These are phyloP conservation scores for Angophora floribunda DNA, from an alignment of 345 rosid species.

Conservation along the genomic window DNA sequence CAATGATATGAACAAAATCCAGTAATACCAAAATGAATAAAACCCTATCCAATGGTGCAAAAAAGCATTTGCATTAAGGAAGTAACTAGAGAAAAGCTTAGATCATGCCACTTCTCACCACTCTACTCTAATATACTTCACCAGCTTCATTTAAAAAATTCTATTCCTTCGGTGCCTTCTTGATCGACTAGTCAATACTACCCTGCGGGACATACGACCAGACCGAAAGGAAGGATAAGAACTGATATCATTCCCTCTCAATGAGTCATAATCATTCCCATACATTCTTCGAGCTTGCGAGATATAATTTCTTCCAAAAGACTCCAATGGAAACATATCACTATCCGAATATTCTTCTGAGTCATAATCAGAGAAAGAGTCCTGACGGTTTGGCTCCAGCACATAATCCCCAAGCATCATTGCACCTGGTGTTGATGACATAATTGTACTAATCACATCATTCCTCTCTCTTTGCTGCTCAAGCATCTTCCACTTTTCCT, in stretches of 20 bases:
- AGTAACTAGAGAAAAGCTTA: background rate
- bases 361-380: constrained; percentile 32
- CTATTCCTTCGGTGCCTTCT: constrained; percentile 41
- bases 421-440: constrained; percentile 77
- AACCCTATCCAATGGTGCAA: background rate
- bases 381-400: constrained; percentile 52
- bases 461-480: constrained; percentile 57
- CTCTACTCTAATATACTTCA: background rate
- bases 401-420: constrained; percentile 83
- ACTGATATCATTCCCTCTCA: constrained; percentile 32
- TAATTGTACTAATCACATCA: constrained; percentile 67
- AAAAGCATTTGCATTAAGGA: background rate
- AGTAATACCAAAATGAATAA: background rate
- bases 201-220: constrained; percentile 18
- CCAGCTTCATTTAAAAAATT: constrained; percentile 22
- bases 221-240: constrained; percentile 22
- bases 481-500: constrained; percentile 72
- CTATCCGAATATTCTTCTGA: constrained; percentile 49
- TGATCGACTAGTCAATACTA: constrained; percentile 11
- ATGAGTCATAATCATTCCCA: constrained; percentile 20
- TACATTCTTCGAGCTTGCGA: constrained; percentile 9
- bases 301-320: constrained; percentile 19
- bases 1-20: background rate
- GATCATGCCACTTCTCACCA: background rate
- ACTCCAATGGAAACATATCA: constrained; percentile 22